phyloP scores from a whole-genome alignment of 1,284 basidiomycete species.

The Naganishia cerealis region DNA sequence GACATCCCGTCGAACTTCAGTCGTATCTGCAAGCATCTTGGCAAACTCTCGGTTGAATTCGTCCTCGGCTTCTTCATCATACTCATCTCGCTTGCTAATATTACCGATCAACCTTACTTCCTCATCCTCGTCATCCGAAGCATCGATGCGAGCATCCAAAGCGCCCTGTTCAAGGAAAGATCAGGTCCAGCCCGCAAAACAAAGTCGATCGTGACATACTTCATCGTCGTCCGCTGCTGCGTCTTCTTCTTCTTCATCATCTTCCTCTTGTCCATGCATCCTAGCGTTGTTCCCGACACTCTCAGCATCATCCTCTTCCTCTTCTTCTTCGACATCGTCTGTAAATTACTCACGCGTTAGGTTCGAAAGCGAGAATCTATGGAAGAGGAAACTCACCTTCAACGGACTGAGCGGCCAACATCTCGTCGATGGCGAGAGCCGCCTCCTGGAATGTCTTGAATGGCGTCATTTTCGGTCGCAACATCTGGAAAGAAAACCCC shows the following conservation, averaged over 20 bases:
- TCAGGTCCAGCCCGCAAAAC: neutral
- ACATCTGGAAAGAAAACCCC: constrained; percentile 59
- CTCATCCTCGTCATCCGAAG: constrained; percentile 37
- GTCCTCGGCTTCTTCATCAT: constrained; percentile 76
- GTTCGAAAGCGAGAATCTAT: neutral
- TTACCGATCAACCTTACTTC: constrained; percentile 38
- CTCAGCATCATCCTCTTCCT: constrained; percentile 67
- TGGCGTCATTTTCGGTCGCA: constrained; percentile 71
- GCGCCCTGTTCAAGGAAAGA: constrained; percentile 32
- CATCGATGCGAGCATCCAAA: constrained; percentile 38
- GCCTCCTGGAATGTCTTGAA: constrained; percentile 79
- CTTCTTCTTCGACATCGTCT: constrained; percentile 47
- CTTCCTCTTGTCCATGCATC: constrained; percentile 60
- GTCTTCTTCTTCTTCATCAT: constrained; percentile 60
- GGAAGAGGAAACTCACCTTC: constrained; percentile 57
- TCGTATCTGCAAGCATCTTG: constrained; percentile 85
- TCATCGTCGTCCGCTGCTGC: constrained; percentile 29
- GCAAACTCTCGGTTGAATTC: constrained; percentile 95
- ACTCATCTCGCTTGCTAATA: constrained; percentile 49
- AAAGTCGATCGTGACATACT: constrained; percentile 9
- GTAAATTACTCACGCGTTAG: constrained; percentile 32
- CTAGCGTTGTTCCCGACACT: constrained; percentile 64
- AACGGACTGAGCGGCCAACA: constrained; percentile 62
- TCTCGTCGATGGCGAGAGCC: constrained; percentile 80
- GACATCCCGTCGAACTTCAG: constrained; percentile 75